These are phyloP conservation scores for Pythium chondricola DNA, from an alignment of 352 stramenopile genomes.

Conservation along the genomic window DNA sequence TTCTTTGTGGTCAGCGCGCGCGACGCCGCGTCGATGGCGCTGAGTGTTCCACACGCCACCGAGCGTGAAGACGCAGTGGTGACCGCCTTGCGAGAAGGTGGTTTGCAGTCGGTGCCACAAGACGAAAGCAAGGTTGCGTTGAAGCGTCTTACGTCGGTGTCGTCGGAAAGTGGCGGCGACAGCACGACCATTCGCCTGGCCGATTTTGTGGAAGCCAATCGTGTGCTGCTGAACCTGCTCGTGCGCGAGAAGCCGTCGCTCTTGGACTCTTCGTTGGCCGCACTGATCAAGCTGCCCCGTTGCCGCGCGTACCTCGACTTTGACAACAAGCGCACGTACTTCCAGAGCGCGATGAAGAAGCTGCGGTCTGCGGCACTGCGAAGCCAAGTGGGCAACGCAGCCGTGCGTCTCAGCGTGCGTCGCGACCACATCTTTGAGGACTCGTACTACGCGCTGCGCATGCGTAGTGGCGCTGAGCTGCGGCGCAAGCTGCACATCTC, in stretches of 20 bases:
- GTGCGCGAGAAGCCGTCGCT: constrained; percentile 95
- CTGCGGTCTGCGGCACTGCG: constrained; percentile 79
- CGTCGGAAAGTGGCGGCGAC: constrained; percentile 46
- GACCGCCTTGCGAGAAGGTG: constrained; percentile 51
- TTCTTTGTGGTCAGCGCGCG: constrained; percentile 98
- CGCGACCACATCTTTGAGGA: constrained; percentile 98
- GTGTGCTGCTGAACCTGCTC: constrained; percentile 96
- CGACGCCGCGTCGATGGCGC: constrained; percentile 71
- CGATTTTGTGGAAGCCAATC: constrained; percentile 94
- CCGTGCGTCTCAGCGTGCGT: constrained; percentile 85
- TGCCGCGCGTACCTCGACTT: constrained; percentile 97
- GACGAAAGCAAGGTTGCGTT: constrained; percentile 20
- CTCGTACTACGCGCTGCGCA: constrained; percentile 96
- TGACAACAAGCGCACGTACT: constrained; percentile 99
- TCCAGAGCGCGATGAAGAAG: constrained; percentile 93
- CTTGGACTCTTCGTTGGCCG: constrained; percentile 93
- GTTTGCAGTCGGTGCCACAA: constrained; percentile 15
- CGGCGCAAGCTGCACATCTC: constrained; percentile 96
- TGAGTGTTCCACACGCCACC: constrained; percentile 61
- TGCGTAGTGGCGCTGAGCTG: constrained; percentile 96
- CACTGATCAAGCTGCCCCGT: constrained; percentile 94
- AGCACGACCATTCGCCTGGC: constrained; percentile 74
- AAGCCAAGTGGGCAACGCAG: constrained; percentile 89
- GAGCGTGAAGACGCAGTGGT: constrained; percentile 78
- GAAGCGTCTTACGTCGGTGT: constrained; percentile 31